Base-by-base conservation (phyloP, 176 grass and related monocot species). In the Guadua angustifolia region DNA sequence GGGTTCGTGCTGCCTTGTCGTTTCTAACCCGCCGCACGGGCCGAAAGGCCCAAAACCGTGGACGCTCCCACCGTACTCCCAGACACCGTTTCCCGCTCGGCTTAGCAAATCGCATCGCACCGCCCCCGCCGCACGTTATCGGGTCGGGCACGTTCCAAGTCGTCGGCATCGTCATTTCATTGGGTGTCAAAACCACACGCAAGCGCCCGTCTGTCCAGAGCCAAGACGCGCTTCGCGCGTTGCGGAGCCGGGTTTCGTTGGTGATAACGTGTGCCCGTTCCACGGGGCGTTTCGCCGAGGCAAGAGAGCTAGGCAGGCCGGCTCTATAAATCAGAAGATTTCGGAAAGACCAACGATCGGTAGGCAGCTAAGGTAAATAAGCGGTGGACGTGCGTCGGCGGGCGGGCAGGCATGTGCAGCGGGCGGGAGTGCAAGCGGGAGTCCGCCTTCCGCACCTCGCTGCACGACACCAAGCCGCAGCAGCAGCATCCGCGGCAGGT, bases 401-500 rank as follows among this genome's bases (percentile, higher is more conserved):
- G 5, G 35, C 57, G 52, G 13, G 6, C 8, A 55, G 68, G 9
- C 69, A 91, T 96, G 94, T 92, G 90, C 91, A 79, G 89, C 84
- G 88, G 78, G 22, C 75, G 14, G 65, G 84, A 78, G 17, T 88
- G 90, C 85, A 46, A 40, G 69, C 74, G 76, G 6, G 91, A 93
- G 68, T 25, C 55, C 32, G 57, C 83, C 64, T 82, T 93, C 83
- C 82, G 81, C 42, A 65, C 64, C 2, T 76, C 52, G 52, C 73
- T 89, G 74, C 82, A 79, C 42, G 84, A 81, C 69, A 82, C 52
- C 71, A 74, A 36, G 14, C 49, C 32, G 49, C 7, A 8, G 53
- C 18, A 8, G 53, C 19, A 56, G 18, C 16, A 18, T 52, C 50
- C 50, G 50, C 5, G 50, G 16, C 53, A 21, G 53, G 8, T 43